Conservation (phyloP, 176 grass and related monocot species). For the Oryza meridionalis region DNA sequence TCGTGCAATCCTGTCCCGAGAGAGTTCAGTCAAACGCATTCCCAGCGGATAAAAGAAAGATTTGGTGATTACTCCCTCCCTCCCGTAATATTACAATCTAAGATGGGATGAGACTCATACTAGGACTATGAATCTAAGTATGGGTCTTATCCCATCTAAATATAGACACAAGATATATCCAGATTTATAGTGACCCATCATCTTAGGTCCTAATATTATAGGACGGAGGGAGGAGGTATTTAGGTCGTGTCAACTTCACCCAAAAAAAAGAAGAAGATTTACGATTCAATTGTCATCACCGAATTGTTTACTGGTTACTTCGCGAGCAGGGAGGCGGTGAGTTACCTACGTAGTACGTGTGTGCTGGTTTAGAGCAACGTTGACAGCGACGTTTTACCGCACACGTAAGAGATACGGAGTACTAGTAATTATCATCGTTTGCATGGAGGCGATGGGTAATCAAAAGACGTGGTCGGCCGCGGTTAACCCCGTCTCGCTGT, state of each 20-base stretch:
- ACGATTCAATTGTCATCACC: background rate
- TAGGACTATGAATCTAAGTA: no score
- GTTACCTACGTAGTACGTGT: background rate
- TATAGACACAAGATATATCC: no score
- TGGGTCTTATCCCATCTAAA: no score
- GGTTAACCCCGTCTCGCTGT: constrained; percentile 19
- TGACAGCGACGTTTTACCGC: background rate
- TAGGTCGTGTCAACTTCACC: background rate
- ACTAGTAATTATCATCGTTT: background rate
- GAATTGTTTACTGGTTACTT: background rate
- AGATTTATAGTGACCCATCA: no score
- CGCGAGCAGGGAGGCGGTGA: background rate
- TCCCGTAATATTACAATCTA: no score
- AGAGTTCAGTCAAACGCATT: background rate
- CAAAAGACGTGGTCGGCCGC: constrained; percentile 45
- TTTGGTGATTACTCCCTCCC: background rate
- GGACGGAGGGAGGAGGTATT: no score
- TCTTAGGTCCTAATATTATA: no score
- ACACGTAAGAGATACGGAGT: background rate
- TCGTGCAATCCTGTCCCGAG: no score
- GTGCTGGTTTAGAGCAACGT: background rate
- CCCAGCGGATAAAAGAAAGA: background rate
- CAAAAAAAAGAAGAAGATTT: background rate
- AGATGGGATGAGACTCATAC: no score
- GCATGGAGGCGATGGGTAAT: constrained; percentile 1